Conservation (phyloP, 2,329 filamentous ascomycete genomes). For the Endoconidiophora laricicola region DNA sequence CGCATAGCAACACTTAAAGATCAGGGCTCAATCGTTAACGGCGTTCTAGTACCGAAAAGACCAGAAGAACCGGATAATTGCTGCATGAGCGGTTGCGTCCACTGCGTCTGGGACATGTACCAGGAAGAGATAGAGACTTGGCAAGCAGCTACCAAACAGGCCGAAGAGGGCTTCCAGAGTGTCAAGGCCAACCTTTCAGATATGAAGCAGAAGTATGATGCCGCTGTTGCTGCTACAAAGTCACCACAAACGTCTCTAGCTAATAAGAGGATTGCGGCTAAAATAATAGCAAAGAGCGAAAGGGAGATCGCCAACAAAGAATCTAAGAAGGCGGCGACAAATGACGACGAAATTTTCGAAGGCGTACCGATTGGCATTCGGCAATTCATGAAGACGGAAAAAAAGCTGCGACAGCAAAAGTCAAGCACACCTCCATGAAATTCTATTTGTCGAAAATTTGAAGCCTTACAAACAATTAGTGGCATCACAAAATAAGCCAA, state of each 20-base stretch:
- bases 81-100: constrained; percentile 97
- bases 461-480: not conserved
- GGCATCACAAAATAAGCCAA: not conserved
- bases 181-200: not conserved
- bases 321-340: constrained; percentile 12
- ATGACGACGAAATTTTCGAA: constrained; percentile 55
- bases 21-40: constrained; percentile 51
- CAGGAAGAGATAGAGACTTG: constrained; percentile 87
- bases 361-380: constrained; percentile 80
- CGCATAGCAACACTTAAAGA: constrained; percentile 40
- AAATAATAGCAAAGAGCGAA: too few relatives aligned
- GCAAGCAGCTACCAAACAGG: constrained; percentile 48
- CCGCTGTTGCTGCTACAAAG: constrained; percentile 21
- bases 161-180: not conserved
- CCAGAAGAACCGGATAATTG: constrained; percentile 92
- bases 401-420: constrained; percentile 67
- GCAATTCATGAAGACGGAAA: constrained; percentile 96
- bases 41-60: constrained; percentile 64
- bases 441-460: not conserved
- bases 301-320: too few relatives aligned
- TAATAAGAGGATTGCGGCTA: too few relatives aligned
- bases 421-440: constrained; percentile 30
- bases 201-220: constrained; percentile 18
- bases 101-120: constrained; percentile 90
- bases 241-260: constrained; percentile 5